Base-by-base conservation (phyloP, 2,329 filamentous ascomycete species). In the Blastomyces parvus region DNA sequence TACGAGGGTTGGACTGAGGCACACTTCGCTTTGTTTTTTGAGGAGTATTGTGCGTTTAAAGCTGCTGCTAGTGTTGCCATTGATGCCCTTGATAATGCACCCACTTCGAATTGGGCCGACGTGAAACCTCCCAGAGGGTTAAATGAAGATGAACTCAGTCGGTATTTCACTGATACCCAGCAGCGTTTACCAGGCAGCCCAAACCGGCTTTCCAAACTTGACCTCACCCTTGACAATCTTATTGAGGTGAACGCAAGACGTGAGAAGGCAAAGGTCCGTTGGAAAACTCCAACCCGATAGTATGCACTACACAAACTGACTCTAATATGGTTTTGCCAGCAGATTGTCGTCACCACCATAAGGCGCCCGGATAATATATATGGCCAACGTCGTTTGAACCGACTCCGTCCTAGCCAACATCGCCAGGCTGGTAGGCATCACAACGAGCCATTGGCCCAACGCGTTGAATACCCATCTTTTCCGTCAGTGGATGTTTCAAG, bases 21-120 rank as follows among this genome's bases (percentile, higher is more conserved):
- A 6, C 62, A 65, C 30, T 64, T 64, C 25, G 17, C 38, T 4
- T 30, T 11, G 25, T 65, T 65, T 25, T 65, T 64, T 55, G 17
- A 58, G 5, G 40, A 52, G n/a, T 65, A 64, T 33, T 58, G 62
- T 52, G 30, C 60, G 3, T 14, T 38, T 19, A 62, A 59, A 22
- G 55, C 59, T 36, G 53, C 46, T 44, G 27, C 57, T 14, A 17
- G 13, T 25, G 44, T 8, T 33, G 7, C 44, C 13, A 3, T n/a
- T 9, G 42, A 25, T 25, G 5, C 6, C 40, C 2, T 22, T 5
- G 6, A 36, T 17, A 6, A 17, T 36, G 14, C 19, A 36, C 13
- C 55, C 0, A 40, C n/a, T 40, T 27, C 22, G 13, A 13, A 22
- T 30, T 61, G 48, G 46, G 42, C 19, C 1, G 22, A 53, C 27